phyloP scores from a whole-genome alignment of 495 filamentous ascomycete genomes.

The Aspergillus taichungensis region DNA sequence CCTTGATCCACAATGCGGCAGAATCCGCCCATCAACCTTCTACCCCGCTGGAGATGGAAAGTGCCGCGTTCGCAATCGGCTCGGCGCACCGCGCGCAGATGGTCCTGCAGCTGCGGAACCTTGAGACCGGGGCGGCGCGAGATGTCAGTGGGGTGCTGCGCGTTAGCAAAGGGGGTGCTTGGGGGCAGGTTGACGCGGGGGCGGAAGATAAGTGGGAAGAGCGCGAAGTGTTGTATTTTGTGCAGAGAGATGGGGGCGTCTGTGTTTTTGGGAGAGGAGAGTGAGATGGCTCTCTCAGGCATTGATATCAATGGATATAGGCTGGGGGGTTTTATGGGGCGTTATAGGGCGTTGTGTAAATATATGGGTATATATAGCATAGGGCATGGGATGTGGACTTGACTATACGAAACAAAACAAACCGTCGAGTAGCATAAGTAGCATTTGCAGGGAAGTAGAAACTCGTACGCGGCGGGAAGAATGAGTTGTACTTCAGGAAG shows the following conservation, averaged over 20 bases:
- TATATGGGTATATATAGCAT: neutral
- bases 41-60: slow-evolving; percentile 55
- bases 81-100: slow-evolving; percentile 66
- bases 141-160: slow-evolving; percentile 88
- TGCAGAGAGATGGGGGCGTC: slow-evolving; percentile 68
- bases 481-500: slow-evolving; percentile 14
- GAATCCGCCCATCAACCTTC: slow-evolving; percentile 22
- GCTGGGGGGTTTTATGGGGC: no score
- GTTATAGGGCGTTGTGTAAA: neutral
- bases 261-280: slow-evolving; percentile 71
- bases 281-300: no score
- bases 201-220: slow-evolving; percentile 39
- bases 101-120: slow-evolving; percentile 58
- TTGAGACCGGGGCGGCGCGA: slow-evolving; percentile 78
- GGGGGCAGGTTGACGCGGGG: slow-evolving; percentile 22
- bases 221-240: slow-evolving; percentile 72
- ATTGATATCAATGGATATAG: neutral
- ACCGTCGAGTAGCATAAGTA: neutral
- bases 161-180: slow-evolving; percentile 53
- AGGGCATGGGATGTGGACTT: slow-evolving; percentile 6
- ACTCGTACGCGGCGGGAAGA: slow-evolving; percentile 1
- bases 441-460: neutral
- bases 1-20: slow-evolving; percentile 50
- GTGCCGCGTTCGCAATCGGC: slow-evolving; percentile 58
- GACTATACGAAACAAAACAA: slow-evolving; percentile 8